Percentiles rank a stretch among this genome's conserved stretches.
Conservation (phyloP, 2,329 filamentous ascomycete species). For the Fusarium zealandicum region DNA sequence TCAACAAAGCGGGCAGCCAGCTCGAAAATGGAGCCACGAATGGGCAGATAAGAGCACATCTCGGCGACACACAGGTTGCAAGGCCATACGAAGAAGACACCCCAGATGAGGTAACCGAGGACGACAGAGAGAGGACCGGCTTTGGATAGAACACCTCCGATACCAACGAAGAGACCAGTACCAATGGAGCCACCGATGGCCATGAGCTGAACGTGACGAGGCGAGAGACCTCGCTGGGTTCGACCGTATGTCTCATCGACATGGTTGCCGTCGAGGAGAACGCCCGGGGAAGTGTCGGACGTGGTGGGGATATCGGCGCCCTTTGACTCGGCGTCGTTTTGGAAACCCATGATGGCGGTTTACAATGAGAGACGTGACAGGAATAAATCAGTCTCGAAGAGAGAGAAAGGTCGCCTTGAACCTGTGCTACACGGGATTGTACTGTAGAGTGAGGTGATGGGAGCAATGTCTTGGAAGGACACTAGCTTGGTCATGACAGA, state of each 20-base stretch:
- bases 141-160: conserved; percentile 51
- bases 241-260: conserved; percentile 43
- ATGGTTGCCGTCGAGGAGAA: conserved; percentile 37
- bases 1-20: conserved; percentile 63
- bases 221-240: conserved; percentile 45
- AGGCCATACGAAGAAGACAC: conserved; percentile 54
- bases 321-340: conserved; percentile 37
- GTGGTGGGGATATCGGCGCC: conserved; percentile 36
- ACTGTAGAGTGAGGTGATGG: conserved; percentile 12
- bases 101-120: conserved; percentile 55
- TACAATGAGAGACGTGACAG: neutral
- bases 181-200: conserved; percentile 57
- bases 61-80: conserved; percentile 59
- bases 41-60: conserved; percentile 64
- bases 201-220: conserved; percentile 58
- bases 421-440: neutral
- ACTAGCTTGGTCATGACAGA: conserved; percentile 32
- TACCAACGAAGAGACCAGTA: conserved; percentile 55
- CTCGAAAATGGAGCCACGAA: conserved; percentile 62
- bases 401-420: neutral
- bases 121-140: conserved; percentile 54
- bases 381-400: neutral
- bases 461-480: conserved; percentile 27
- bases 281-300: conserved; percentile 39
- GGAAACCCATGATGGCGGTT: conserved; percentile 35